These are phyloP conservation scores for Bipolaris bicolor DNA, from an alignment of 2,329 filamentous ascomycete genomes.

Conservation along the genomic window DNA sequence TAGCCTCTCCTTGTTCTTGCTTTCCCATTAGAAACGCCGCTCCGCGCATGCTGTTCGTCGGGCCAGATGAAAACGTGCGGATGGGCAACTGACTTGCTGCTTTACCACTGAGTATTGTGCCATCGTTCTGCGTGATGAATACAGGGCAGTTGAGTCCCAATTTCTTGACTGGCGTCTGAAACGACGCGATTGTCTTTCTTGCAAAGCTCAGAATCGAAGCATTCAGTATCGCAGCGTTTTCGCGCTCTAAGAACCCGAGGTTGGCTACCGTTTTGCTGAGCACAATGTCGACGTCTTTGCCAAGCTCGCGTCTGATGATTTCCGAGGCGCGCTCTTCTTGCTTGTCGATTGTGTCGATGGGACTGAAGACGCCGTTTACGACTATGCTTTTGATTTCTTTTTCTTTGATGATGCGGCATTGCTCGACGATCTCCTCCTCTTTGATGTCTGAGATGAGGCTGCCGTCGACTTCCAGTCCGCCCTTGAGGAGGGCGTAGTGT, in stretches of 20 bases:
- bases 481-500: conserved; percentile 54
- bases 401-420: conserved; percentile 54
- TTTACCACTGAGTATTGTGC: conserved; percentile 56
- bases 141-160: conserved; percentile 55
- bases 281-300: conserved; percentile 56
- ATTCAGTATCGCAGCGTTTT: conserved; percentile 60
- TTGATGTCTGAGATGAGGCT: conserved; percentile 52
- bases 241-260: conserved; percentile 57
- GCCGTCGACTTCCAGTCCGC: conserved; percentile 59
- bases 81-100: conserved; percentile 58
- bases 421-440: conserved; percentile 53
- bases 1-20: conserved; percentile 48
- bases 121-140: conserved; percentile 61
- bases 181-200: conserved; percentile 53
- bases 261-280: conserved; percentile 60
- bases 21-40: conserved; percentile 51
- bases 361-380: conserved; percentile 64
- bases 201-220: conserved; percentile 57
- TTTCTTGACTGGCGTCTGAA: conserved; percentile 55
- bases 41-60: conserved; percentile 61
- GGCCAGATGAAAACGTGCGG: conserved; percentile 59
- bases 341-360: conserved; percentile 60
- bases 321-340: conserved; percentile 60
- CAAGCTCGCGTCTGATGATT: conserved; percentile 57
- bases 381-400: conserved; percentile 57